phyloP scores from a whole-genome alignment of 257 asterid species.

The Lantana camara region DNA sequence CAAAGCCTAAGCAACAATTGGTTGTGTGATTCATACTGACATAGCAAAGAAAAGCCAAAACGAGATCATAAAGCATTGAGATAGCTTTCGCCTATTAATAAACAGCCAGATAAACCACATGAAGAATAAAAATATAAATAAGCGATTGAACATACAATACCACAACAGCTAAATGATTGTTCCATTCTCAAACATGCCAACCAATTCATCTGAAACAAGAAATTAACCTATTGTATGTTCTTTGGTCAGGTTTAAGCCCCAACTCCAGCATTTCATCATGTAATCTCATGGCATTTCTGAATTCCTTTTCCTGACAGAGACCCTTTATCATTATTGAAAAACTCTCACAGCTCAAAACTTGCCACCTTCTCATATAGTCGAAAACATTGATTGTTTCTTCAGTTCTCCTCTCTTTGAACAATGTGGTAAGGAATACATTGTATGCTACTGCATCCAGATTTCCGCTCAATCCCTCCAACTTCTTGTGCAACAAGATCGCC shows the following conservation, averaged over 20 bases:
- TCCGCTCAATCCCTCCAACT: slow-evolving; percentile 45
- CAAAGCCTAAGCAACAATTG: no score
- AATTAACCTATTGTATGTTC: slow-evolving; percentile 59
- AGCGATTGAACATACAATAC: no score
- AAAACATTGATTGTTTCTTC: slow-evolving; percentile 60
- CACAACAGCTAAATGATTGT: no score
- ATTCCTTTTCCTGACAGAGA: slow-evolving; percentile 55
- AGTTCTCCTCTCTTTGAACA: slow-evolving; percentile 43
- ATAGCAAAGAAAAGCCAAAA: no score
- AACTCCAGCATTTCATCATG: slow-evolving; percentile 76
- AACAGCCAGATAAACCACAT: no score
- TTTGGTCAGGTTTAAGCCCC: slow-evolving; percentile 68
- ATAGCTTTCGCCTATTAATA: no score
- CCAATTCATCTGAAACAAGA: slow-evolving; percentile 63
- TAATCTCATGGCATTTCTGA: slow-evolving; percentile 72
- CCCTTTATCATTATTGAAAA: slow-evolving; percentile 58
- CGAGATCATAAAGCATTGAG: no score
- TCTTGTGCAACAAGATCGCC: slow-evolving; percentile 64
- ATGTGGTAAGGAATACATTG: slow-evolving; percentile 43
- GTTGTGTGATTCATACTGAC: no score
- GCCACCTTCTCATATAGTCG: slow-evolving; percentile 53
- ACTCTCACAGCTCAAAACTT: slow-evolving; percentile 48
- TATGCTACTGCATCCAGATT: slow-evolving; percentile 45
- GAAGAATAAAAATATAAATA: no score
- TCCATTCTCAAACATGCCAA: no score